Conservation (phyloP, 2,329 filamentous ascomycete species). For the Balansia obtecta region DNA sequence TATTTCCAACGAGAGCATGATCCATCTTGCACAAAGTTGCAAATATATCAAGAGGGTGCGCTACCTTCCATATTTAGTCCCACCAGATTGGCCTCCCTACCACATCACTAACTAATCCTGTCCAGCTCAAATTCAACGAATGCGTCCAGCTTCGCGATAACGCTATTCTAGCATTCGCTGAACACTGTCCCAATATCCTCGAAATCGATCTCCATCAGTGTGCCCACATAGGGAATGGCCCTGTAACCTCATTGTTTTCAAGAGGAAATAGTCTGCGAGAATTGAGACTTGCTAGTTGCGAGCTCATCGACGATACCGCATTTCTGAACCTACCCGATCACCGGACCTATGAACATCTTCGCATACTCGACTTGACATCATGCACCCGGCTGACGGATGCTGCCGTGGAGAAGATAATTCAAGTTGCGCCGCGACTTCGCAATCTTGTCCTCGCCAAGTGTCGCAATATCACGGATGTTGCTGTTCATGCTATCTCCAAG, state of each 20-base stretch:
- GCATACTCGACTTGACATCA: constrained; percentile 87
- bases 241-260: constrained; percentile 68
- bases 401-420: constrained; percentile 78
- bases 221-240: constrained; percentile 65
- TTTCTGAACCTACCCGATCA: constrained; percentile 66
- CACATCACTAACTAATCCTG: neutral
- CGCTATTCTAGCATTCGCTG: constrained; percentile 74
- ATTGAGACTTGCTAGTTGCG: constrained; percentile 74
- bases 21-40: constrained; percentile 69
- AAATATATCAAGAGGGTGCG: constrained; percentile 74
- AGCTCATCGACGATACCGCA: constrained; percentile 72
- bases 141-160: constrained; percentile 74
- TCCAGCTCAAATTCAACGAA: constrained; percentile 82
- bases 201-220: constrained; percentile 94
- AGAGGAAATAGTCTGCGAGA: constrained; percentile 79
- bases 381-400: constrained; percentile 75
- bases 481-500: constrained; percentile 75
- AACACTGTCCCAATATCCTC: constrained; percentile 81
- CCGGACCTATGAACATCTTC: constrained; percentile 65
- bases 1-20: constrained; percentile 77
- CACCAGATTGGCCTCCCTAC: neutral
- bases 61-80: too few species aligned
- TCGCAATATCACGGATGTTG: constrained; percentile 77
- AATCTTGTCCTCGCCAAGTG: constrained; percentile 95
- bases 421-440: constrained; percentile 72